Conservation (phyloP, 345 rosid genomes). For the Citrus medica region DNA sequence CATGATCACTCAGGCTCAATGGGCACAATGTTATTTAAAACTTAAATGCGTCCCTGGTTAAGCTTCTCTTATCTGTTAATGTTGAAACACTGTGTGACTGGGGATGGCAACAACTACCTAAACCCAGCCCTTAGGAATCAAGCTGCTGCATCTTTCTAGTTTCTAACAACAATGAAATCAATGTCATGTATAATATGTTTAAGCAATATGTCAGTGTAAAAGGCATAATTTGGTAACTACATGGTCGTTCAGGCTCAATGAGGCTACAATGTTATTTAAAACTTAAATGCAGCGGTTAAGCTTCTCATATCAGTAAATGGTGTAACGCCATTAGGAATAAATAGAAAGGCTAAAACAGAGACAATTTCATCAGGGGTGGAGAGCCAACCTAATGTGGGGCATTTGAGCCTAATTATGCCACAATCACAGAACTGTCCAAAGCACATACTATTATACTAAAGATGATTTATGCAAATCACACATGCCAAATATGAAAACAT, state of each 20-base stretch:
- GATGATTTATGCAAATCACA: neutral
- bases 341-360: neutral
- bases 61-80: neutral
- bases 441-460: neutral
- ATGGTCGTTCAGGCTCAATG: neutral
- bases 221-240: neutral
- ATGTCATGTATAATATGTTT: neutral
- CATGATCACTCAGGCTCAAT: neutral
- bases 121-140: neutral
- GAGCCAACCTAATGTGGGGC: neutral
- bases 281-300: neutral
- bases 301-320: neutral
- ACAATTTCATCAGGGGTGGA: neutral
- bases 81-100: neutral
- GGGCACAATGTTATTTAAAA: neutral
- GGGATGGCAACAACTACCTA: neutral
- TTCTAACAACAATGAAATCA: slow-evolving; percentile 42
- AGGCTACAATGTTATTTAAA: neutral
- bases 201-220: neutral
- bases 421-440: neutral
- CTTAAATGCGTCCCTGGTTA: neutral
- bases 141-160: slow-evolving; percentile 70
- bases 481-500: slow-evolving; percentile 6
- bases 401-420: neutral
- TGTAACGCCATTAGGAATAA: neutral